Base-by-base conservation (phyloP, 192 early-diverging fungal genomes). In the Coemansia sp. region DNA sequence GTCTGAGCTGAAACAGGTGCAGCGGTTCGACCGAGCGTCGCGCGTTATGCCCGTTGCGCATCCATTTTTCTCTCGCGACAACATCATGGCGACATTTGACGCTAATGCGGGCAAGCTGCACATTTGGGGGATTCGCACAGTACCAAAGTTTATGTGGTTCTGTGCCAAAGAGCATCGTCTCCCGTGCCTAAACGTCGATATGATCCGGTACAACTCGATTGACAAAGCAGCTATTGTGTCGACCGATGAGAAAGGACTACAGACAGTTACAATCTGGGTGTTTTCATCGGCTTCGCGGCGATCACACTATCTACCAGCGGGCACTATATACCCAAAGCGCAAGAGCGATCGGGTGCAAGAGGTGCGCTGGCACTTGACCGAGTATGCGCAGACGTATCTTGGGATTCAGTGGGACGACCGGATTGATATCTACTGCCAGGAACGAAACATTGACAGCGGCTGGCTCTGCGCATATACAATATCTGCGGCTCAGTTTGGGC, bases 171-270 rank as follows among this genome's bases (percentile, higher is more conserved):
- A 82, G 47, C 79, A 82, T 15, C 66, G 65, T 17, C 59, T 82
- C 4, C 79, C 79, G 23, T 73, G 64, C 25, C 68, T 82, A 56
- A 71, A 67, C 31, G 79, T 74, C 1, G 65, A 72, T 14, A 82
- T 82, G 79, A 82, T 82, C 44, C 59, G 79, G 11, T 82, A 82
- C 79, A 82, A 82, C 55, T 82, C 79, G 7, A 73, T 82, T n/a
- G 79, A 82, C 67, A 82, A 82, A 60, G 79, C 79, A 3, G 79
- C 79, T 1, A 76, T 82, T 21, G 79, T 82, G 23, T 82, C 79
- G 14, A 57, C 62, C 1, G 70, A 76, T 22, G 46, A 46, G 7
- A 58, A 69, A 17, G 79, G 79, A 9, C 58, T 64, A 12, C 74
- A 76, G 34, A 56, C 66, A 4, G 57, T 82, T 47, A 82, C 79